phyloP scores from a whole-genome alignment of 1,284 basidiomycete genomes.

The Tremellales sp. region DNA sequence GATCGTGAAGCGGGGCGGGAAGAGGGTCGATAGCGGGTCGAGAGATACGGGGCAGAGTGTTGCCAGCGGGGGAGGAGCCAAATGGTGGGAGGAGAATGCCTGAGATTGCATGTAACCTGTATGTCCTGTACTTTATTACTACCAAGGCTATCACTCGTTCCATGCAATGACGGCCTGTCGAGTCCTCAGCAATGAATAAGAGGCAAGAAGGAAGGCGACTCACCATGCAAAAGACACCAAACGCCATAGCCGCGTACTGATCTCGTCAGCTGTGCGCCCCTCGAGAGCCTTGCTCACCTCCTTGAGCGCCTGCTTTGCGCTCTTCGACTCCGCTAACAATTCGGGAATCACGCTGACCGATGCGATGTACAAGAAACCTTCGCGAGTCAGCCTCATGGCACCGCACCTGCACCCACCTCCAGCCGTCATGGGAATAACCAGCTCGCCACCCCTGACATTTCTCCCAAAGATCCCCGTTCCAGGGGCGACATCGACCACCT shows the following conservation, averaged over 20 bases:
- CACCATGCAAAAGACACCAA: constrained; percentile 84
- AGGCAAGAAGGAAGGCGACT: constrained; percentile 7
- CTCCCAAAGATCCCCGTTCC: constrained; percentile 76
- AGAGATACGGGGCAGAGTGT: too few species aligned
- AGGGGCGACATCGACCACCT: constrained; percentile 21
- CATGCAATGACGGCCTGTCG: constrained; percentile 50
- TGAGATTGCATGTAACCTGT: too few species aligned
- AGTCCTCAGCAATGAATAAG: not conserved
- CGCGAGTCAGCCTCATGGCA: not conserved
- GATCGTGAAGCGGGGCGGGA: too few species aligned
- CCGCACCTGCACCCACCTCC: constrained; percentile 55
- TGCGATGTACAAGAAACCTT: constrained; percentile 85
- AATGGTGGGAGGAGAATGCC: too few species aligned
- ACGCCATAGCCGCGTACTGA: constrained; percentile 80
- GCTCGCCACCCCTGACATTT: constrained; percentile 66
- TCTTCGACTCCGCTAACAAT: constrained; percentile 76
- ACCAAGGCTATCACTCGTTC: constrained; percentile 62
- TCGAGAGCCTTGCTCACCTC: constrained; percentile 56
- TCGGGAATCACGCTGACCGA: constrained; percentile 85
- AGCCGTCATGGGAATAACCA: constrained; percentile 80
- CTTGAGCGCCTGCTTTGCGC: constrained; percentile 74
- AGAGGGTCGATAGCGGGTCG: too few species aligned
- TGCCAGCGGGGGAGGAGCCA: too few species aligned
- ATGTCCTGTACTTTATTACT: constrained; percentile 11
- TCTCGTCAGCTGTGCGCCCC: not conserved